Base-by-base conservation (phyloP, 805 yeast genomes). In the Candida stauntonica region DNA sequence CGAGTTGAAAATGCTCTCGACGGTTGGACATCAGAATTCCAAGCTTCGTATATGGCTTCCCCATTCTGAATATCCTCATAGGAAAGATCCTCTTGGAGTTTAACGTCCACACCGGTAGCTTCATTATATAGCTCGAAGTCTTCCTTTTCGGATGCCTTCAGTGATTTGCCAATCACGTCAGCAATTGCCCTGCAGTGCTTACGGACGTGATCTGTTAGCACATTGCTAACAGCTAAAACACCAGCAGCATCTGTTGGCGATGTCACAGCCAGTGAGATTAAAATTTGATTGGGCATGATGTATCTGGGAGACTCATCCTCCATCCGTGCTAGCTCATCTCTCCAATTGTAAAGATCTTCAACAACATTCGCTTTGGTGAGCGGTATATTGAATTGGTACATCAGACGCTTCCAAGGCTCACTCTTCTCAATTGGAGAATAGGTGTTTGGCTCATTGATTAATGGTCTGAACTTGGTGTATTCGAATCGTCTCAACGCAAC, bases 401-500 rank as follows among this genome's bases (percentile, higher is more conserved):
- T 68, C 32, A 88, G 47, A 16, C 71, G 62, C 32, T 63, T 60
- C 86, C 87, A 87, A 7, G 94, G 91, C 34, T 79, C 83, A 26
- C 58, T 61, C 27, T 69, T 74, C 36, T 73, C 77, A 26, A 72
- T 61, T 6, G 78, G 76, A 30, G 79, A 67, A 18, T 70, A 67
- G 18, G 72, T 79, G 21, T 53, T 37, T 12, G 59, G 39, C 14
- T 49, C 36, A 5, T 40, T 42, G 4, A 45, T 27, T 20, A 38
- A 50, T 24, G 75, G 73, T 52, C 81, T 79, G 62, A 67, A 88
- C 18, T 73, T 77, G 5, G 86, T 75, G 56, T 79, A 83, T 60
- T 91, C 97, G 57, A 85, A 93, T 47, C 94, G 72, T 58, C 87
- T 72, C 42, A 67, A 67, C 2, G 97, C 93, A 5, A 86, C 94